phyloP scores from a whole-genome alignment of 2,329 filamentous ascomycete genomes.

The Diaporthe sp. region DNA sequence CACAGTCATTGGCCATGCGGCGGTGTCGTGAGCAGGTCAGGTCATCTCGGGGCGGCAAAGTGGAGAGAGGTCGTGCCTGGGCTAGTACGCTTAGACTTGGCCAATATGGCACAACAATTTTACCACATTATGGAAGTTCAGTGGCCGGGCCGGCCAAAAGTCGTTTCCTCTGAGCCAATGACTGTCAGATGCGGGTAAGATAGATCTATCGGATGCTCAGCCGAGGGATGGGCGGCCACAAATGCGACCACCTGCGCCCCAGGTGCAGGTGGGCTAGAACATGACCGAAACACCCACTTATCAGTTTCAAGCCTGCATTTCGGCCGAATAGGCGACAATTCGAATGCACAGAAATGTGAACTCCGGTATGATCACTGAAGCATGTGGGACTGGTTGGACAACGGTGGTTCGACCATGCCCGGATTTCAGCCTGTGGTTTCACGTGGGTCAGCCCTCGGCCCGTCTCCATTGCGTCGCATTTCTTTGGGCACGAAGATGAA shows the following conservation, averaged over 20 bases:
- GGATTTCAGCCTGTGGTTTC: slow-evolving; percentile 4
- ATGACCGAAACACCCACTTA: slow-evolving; percentile 4
- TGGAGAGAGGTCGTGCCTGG: slow-evolving; percentile 15
- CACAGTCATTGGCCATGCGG: background rate
- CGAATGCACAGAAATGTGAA: too few species aligned
- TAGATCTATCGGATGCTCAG: slow-evolving; percentile 5
- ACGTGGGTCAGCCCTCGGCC: background rate
- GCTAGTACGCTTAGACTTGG: background rate
- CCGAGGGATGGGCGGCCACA: background rate
- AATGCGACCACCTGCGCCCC: slow-evolving; percentile 6
- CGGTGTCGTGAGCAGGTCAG: background rate
- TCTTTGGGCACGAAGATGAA: background rate
- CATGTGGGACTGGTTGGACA: background rate
- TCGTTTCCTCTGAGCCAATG: background rate
- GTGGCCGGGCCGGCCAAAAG: background rate
- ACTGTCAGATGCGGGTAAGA: background rate
- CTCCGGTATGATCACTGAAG: background rate
- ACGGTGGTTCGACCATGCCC: background rate
- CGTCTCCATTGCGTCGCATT: background rate
- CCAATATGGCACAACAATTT: background rate
- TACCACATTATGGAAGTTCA: background rate
- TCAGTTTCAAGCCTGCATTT: slow-evolving; percentile 24
- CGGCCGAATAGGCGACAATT: background rate
- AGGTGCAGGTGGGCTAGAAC: slow-evolving; percentile 3
- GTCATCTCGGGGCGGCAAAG: slow-evolving; percentile 22